Evolutionary conservation across 768 basidiomycete species (phyloP).

Genomic region (Boletellus sp.): DNA sequence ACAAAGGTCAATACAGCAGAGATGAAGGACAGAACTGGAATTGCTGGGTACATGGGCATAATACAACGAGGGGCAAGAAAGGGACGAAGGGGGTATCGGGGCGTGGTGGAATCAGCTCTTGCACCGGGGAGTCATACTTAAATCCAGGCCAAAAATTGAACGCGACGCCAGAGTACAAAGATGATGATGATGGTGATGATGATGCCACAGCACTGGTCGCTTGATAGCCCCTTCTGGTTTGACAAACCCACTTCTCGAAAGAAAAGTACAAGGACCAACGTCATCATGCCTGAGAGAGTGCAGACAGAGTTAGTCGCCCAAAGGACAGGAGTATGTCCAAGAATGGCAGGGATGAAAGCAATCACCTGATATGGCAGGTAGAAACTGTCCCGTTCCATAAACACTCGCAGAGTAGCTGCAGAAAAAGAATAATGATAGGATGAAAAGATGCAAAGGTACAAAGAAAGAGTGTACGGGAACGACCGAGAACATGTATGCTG

Average conservation of each 20-base stretch:
- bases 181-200: not conserved
- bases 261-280: conserved; percentile 22
- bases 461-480: not conserved
- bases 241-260: conserved; percentile 22
- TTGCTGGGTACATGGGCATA: conserved; percentile 24
- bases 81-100: conserved; percentile 15
- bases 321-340: conserved; percentile 16
- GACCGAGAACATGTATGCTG: conserved; percentile 9
- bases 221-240: conserved; percentile 1
- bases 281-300: conserved; percentile 3
- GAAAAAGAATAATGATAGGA: not conserved
- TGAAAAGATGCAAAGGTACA: conserved; percentile 9
- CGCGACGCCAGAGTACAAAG: conserved; percentile 18
- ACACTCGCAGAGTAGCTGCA: not conserved
- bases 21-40: conserved; percentile 43
- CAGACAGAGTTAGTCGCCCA: not conserved
- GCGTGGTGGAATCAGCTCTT: not conserved
- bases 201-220: not conserved
- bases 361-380: conserved; percentile 27
- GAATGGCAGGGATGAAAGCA: conserved; percentile 27
- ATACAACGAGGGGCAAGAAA: conserved; percentile 8
- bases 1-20: conserved; percentile 41
- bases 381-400: conserved; percentile 6
- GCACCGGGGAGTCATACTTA: conserved; percentile 9
- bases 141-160: conserved; percentile 2